phyloP scores from a whole-genome alignment of 169 alveolate species.

The Neospora caninum region DNA sequence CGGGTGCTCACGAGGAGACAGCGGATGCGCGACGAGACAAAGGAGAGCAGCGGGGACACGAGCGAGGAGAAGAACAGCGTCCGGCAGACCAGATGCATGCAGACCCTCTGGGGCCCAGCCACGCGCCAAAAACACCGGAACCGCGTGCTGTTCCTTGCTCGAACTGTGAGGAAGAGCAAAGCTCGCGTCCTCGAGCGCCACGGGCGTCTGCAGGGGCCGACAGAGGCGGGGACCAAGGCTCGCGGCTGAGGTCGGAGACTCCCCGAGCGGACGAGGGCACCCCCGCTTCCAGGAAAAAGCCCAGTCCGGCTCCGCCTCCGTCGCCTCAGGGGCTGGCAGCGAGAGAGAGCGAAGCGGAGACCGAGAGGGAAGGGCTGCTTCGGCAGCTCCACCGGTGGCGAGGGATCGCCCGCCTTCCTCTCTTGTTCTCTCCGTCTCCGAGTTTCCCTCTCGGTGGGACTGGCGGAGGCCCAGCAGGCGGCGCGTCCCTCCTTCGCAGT shows the following conservation, averaged over 20 bases:
- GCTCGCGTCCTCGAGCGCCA: too few relatives aligned
- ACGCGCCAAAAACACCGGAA: neutral
- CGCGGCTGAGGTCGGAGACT: neutral
- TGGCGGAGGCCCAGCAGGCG: neutral
- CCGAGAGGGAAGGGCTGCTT: neutral
- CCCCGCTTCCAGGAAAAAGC: neutral
- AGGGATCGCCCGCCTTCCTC: neutral
- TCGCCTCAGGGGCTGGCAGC: neutral
- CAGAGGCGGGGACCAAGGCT: neutral
- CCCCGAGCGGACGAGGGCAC: neutral
- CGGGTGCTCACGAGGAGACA: neutral
- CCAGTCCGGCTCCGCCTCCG: neutral
- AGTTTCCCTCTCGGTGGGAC: neutral
- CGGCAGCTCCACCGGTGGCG: constrained; percentile 23
- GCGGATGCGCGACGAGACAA: neutral
- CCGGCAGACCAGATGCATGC: neutral
- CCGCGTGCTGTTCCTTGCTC: too few relatives aligned
- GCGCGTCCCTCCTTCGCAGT: neutral
- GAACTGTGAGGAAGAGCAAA: too few relatives aligned
- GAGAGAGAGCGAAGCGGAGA: neutral
- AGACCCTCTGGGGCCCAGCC: neutral
- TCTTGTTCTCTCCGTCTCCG: neutral
- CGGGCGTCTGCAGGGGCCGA: too few relatives aligned
- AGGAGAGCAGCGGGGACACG: neutral
- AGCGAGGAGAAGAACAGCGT: neutral